Base-by-base conservation (phyloP, 1,139 yeast species). In the Eremothecium sinecaudum region DNA sequence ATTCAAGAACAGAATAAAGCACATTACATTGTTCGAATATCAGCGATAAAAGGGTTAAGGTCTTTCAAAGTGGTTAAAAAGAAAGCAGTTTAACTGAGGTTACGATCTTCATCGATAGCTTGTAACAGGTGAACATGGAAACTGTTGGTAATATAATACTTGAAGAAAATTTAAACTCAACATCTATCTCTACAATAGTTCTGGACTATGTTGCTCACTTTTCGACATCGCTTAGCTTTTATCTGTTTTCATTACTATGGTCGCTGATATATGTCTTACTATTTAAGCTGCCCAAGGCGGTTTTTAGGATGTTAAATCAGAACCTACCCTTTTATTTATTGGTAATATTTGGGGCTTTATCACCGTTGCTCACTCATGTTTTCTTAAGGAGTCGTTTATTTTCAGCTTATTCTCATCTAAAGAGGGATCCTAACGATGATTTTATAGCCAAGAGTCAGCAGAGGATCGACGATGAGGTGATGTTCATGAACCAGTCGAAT, bases 361-460 rank as follows among this genome's bases (percentile, higher is more conserved):
- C 14, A 18, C 30, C 30, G 20, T 18, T 33, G 14, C 23, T 32
- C 17, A 37, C 40, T 8, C 33, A 39, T 19, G 31, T 32, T 23
- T 20, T 37, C 15, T 32, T 39, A 4, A 21, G 37, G 11, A 34
- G 31, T 13, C 27, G 40, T 13, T 29, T 39, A 9, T 29, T 39
- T 13, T 31, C 39, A 10, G 39, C 37, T 4, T 39, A 39, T 33
- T 32, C 35, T 11, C 36, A 32, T 4, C 28, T 39, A 14, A 38
- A 34, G 22, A 32, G 37, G 13, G 40, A 39, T 27, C 34, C 28
- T 15, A 30, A 28, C 14, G 42, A 39, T 15, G 42, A 35, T 14
- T 29, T 18, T 18, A 10, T 32, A 15, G 31, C 27, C 14, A 37
- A 35, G 15, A 33, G 33, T 27, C 34, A 33, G 23, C 36, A 39